A percentile compares a stretch with the other conserved stretches of the same genome.
These are phyloP conservation scores for Trapa incisa DNA, from an alignment of 345 rosid genomes.

Conservation along the genomic window DNA sequence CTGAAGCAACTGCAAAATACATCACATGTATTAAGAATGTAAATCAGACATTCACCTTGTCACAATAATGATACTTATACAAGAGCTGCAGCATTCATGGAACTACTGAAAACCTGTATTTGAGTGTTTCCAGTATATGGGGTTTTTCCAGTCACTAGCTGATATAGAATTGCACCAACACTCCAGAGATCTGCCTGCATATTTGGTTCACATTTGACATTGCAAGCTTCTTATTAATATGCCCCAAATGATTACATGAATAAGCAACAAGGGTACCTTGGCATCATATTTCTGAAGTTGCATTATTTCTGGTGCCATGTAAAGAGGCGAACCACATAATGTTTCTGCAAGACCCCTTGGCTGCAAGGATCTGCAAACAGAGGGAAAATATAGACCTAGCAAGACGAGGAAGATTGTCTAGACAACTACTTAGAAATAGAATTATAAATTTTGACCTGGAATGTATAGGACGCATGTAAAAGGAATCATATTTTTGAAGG, in stretches of 20 bases:
- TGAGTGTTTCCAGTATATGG: slow-evolving; percentile 91
- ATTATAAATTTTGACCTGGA: neutral
- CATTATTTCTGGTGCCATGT: slow-evolving; percentile 99
- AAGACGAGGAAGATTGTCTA: neutral
- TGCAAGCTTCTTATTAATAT: slow-evolving; percentile 24
- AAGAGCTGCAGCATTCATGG: neutral
- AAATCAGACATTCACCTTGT: neutral
- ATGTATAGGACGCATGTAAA: neutral
- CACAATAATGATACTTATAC: neutral
- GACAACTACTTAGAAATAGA: neutral
- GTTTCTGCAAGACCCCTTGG: slow-evolving; percentile 96
- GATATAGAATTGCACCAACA: slow-evolving; percentile 90
- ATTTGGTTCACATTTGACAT: slow-evolving; percentile 14
- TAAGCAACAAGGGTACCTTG: slow-evolving; percentile 45
- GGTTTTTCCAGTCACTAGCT: slow-evolving; percentile 86
- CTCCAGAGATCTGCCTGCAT: slow-evolving; percentile 99
- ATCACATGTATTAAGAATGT: neutral
- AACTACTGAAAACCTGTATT: slow-evolving; percentile 41
- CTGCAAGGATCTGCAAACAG: slow-evolving; percentile 63
- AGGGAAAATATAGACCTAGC: slow-evolving; percentile 1
- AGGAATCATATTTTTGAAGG: neutral
- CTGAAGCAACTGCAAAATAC: slow-evolving; percentile 65
- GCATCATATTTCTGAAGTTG: slow-evolving; percentile 96
- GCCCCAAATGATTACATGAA: neutral
- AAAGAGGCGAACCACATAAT: slow-evolving; percentile 93